A percentile compares a stretch with the other conserved stretches of the same genome.
Evolutionary conservation across 352 stramenopile genomes (phyloP).

Genomic region (Globisporangium middletonii): DNA sequence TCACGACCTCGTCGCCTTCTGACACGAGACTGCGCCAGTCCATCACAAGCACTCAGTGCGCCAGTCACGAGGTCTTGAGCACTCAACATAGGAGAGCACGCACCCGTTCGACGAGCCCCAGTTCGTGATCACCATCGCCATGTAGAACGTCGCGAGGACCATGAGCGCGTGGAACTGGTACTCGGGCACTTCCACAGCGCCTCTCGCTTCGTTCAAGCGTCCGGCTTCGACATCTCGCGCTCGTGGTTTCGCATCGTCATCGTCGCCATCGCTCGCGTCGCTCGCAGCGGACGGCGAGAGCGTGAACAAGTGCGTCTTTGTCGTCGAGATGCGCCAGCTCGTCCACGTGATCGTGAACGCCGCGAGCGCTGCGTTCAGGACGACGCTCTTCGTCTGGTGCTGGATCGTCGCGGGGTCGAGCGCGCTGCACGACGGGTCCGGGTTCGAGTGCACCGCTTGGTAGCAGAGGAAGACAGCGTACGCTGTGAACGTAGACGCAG

Average conservation of each 20-base stretch:
- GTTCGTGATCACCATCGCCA: conserved; percentile 81
- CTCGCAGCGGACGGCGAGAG: conserved; percentile 21
- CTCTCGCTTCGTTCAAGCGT: neutral
- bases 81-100: neutral
- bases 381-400: conserved; percentile 29
- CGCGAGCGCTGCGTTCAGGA: conserved; percentile 36
- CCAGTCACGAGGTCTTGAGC: neutral
- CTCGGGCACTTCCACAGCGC: conserved; percentile 31
- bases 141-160: conserved; percentile 70
- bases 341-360: conserved; percentile 54
- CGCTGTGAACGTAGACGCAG: conserved; percentile 38
- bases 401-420: conserved; percentile 22
- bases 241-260: conserved; percentile 1
- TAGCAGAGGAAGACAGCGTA: conserved; percentile 74
- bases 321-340: conserved; percentile 60
- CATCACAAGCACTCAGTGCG: neutral
- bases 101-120: conserved; percentile 64
- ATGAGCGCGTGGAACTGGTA: conserved; percentile 77
- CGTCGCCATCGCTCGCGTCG: conserved; percentile 2
- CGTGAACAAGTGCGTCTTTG: conserved; percentile 47
- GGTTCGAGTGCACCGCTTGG: conserved; percentile 62
- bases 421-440: conserved; percentile 37
- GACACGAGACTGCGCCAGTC: conserved; percentile 10
- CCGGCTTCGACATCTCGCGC: conserved; percentile 2
- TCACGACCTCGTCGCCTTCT: conserved; percentile 50